These are phyloP conservation scores for Gracilaria vermiculophylla DNA, from an alignment of 23 red algal genomes.

Conservation along the genomic window DNA sequence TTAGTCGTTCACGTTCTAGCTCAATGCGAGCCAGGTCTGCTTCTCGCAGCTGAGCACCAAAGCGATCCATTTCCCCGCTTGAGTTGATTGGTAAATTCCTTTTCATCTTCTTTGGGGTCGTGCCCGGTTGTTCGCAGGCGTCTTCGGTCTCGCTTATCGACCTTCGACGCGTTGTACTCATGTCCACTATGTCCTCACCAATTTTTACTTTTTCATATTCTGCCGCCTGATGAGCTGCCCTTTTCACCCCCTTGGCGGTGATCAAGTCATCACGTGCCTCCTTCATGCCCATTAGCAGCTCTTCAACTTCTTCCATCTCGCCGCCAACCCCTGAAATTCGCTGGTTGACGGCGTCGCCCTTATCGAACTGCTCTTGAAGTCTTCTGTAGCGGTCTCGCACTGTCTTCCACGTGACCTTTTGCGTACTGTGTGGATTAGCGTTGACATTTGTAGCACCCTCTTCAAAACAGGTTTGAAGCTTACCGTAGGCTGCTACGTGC, in stretches of 20 bases:
- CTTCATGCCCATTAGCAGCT: neutral
- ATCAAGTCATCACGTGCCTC: neutral
- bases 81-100: neutral
- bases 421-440: neutral
- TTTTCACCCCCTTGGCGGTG: too few relatives aligned
- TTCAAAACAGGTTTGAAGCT: neutral
- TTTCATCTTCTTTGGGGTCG: neutral
- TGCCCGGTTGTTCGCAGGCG: too few relatives aligned
- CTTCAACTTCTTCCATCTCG: neutral
- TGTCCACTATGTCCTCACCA: neutral
- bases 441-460: neutral
- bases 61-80: neutral
- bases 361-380: neutral
- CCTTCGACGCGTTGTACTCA: too few relatives aligned
- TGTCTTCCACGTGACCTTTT: neutral
- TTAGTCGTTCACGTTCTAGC: neutral
- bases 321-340: neutral
- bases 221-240: neutral
- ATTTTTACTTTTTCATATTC: neutral
- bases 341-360: neutral
- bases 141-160: too few relatives aligned
- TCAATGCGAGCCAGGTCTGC: slow-evolving; percentile 1
- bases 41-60: neutral
- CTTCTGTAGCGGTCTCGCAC: neutral
- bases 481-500: neutral